Evolutionary conservation across 177 flowering plant species (phyloP).

Genomic region (Vitis hybrid): DNA sequence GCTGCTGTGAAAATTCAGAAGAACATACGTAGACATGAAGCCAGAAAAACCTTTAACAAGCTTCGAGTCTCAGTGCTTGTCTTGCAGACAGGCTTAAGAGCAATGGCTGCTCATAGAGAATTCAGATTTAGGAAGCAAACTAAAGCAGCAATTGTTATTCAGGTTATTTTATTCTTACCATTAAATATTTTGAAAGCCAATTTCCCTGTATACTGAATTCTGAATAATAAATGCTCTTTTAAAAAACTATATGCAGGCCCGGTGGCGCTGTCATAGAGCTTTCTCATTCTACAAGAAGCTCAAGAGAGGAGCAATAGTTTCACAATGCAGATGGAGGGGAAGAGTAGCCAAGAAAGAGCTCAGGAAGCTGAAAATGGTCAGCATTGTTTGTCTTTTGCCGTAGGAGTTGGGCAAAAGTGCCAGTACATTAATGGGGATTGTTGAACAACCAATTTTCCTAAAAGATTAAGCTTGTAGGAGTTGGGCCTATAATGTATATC

Average conservation of each 20-base stretch:
- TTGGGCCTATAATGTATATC: no score
- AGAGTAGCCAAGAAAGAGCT: conserved; percentile 74
- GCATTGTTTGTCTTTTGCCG: conserved; percentile 11
- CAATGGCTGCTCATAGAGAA: conserved; percentile 61
- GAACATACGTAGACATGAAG: conserved; percentile 31
- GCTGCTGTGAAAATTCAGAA: conserved; percentile 64
- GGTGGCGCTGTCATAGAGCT: conserved; percentile 76
- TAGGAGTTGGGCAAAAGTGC: neutral
- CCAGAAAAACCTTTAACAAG: conserved; percentile 37
- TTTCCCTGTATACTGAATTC: conserved; percentile 2
- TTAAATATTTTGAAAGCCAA: neutral
- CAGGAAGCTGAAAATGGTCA: conserved; percentile 86
- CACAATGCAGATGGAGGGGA: conserved; percentile 95
- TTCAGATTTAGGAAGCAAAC: conserved; percentile 48
- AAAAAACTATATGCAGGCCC: conserved; percentile 46
- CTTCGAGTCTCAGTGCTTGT: conserved; percentile 45
- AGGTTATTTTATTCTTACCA: conserved; percentile 33
- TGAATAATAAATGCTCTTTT: neutral
- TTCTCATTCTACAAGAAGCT: conserved; percentile 67
- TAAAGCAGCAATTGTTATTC: conserved; percentile 55
- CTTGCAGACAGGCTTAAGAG: conserved; percentile 57
- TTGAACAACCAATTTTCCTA: no score
- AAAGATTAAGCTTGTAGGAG: no score
- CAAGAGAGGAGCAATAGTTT: conserved; percentile 53
- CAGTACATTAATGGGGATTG: no score